Conservation (phyloP, 345 rosid species). For the Gynandropsis gynandra region DNA sequence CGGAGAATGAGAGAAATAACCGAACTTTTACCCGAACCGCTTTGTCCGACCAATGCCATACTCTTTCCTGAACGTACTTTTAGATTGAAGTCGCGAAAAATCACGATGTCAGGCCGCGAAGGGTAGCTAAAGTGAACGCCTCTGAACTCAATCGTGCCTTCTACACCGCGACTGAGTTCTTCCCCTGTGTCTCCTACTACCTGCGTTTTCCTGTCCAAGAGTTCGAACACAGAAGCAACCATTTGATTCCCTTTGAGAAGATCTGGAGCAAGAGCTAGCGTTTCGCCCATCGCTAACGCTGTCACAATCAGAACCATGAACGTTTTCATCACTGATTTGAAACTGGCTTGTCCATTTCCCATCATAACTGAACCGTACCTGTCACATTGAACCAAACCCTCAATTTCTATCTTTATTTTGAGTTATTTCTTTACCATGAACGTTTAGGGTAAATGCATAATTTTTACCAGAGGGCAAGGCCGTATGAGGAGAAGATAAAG, state of each 20-base stretch:
- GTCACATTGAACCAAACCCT: constrained; percentile 13
- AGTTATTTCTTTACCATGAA: too few species aligned
- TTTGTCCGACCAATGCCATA: constrained; percentile 92
- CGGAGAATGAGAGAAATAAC: constrained; percentile 81
- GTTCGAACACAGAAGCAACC: constrained; percentile 82
- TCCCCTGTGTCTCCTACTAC: constrained; percentile 58
- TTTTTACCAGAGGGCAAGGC: constrained; percentile 82
- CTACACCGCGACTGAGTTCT: constrained; percentile 45
- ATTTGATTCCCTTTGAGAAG: constrained; percentile 91
- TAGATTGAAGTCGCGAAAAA: constrained; percentile 68
- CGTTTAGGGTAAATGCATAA: not conserved
- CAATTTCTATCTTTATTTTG: not conserved
- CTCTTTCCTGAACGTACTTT: constrained; percentile 61
- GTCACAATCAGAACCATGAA: constrained; percentile 95
- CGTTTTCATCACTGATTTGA: constrained; percentile 83
- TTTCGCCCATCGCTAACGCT: constrained; percentile 96
- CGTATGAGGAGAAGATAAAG: constrained; percentile 94
- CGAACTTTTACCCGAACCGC: constrained; percentile 95
- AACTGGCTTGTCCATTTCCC: constrained; percentile 71
- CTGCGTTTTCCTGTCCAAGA: constrained; percentile 66
- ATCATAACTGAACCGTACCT: constrained; percentile 94
- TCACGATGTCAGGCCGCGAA: constrained; percentile 69
- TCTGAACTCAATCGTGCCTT: constrained; percentile 65
- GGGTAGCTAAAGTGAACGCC: constrained; percentile 78
- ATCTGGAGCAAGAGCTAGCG: constrained; percentile 83